A percentile compares a stretch with the other conserved stretches of the same genome.
Conservation (phyloP, 2,329 filamentous ascomycete genomes). For the Fusarium caatingaense region DNA sequence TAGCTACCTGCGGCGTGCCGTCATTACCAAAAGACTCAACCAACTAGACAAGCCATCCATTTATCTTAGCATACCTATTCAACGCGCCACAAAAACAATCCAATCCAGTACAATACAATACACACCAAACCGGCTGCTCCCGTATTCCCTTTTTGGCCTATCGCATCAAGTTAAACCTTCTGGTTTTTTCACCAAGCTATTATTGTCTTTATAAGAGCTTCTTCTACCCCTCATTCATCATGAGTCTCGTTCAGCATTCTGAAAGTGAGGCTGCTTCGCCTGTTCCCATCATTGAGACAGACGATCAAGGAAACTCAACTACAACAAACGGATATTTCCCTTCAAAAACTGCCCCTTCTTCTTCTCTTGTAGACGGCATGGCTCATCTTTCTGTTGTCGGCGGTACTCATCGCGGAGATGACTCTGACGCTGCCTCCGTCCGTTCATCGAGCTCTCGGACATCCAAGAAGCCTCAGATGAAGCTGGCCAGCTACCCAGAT, state of each 20-base stretch:
- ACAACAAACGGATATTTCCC: constrained; percentile 44
- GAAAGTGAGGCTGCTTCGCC: constrained; percentile 40
- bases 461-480: constrained; percentile 51
- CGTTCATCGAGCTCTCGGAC: constrained; percentile 43
- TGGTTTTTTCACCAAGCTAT: background rate
- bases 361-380: constrained; percentile 53
- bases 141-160: constrained; percentile 23
- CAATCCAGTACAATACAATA: too few species aligned
- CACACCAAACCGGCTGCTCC: constrained; percentile 22
- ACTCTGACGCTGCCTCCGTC: constrained; percentile 47
- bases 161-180: constrained; percentile 3
- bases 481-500: constrained; percentile 64
- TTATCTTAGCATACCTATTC: background rate
- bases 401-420: constrained; percentile 48
- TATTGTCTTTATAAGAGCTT: constrained; percentile 1
- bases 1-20: constrained; percentile 28
- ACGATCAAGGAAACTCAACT: constrained; percentile 47
- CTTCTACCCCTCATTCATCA: constrained; percentile 39
- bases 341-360: constrained; percentile 35
- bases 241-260: constrained; percentile 38
- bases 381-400: constrained; percentile 62
- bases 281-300: constrained; percentile 49
- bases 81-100: constrained; percentile 17
- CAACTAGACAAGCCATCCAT: constrained; percentile 11
- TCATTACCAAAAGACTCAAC: constrained; percentile 28